These are phyloP conservation scores for Tulasnella sp. DNA, from an alignment of 768 basidiomycete genomes.

Conservation along the genomic window DNA sequence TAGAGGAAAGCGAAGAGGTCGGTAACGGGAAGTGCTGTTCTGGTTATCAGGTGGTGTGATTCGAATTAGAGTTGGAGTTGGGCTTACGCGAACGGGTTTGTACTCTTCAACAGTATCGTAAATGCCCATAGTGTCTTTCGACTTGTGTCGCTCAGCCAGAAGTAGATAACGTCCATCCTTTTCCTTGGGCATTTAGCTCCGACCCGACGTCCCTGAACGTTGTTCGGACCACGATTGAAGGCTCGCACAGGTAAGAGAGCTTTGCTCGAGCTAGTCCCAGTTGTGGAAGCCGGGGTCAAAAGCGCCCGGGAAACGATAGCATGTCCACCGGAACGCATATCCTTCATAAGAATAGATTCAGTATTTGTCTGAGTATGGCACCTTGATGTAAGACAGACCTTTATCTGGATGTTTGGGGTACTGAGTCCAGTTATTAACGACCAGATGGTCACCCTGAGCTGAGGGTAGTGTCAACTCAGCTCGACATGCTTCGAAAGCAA, in stretches of 20 bases:
- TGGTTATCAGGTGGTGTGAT: neutral
- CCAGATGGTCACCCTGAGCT: slow-evolving; percentile 87
- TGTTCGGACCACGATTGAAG: too few relatives aligned
- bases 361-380: neutral
- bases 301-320: too few relatives aligned
- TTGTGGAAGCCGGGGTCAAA: too few relatives aligned
- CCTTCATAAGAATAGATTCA: slow-evolving; percentile 43
- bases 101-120: slow-evolving; percentile 72
- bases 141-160: slow-evolving; percentile 83
- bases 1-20: slow-evolving; percentile 63
- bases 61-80: neutral
- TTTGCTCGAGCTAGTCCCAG: too few relatives aligned
- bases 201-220: too few relatives aligned
- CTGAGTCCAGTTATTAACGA: slow-evolving; percentile 71
- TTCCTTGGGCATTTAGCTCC: too few relatives aligned
- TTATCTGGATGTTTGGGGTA: slow-evolving; percentile 76
- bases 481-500: neutral
- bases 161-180: slow-evolving; percentile 79
- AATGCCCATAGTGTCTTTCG: slow-evolving; percentile 79
- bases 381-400: too few relatives aligned
- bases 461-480: neutral
- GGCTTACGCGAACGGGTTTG: slow-evolving; percentile 64
- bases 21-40: slow-evolving; percentile 77
- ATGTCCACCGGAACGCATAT: slow-evolving; percentile 75
- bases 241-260: too few relatives aligned